Conservation (phyloP, 441 rosid species). For the Aquilaria agallochum region DNA sequence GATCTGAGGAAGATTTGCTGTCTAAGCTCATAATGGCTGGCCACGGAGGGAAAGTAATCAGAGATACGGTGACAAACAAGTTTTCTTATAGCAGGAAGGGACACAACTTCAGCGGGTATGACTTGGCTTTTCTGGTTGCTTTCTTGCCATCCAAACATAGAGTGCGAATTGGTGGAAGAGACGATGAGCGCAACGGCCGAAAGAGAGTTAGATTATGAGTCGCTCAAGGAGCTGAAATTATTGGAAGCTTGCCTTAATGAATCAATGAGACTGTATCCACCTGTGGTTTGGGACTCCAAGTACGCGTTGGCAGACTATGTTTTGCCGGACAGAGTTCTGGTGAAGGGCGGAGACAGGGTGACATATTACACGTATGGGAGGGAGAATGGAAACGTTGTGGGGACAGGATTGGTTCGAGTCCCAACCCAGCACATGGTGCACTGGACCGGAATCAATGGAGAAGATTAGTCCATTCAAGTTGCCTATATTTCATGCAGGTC, state of each 20-base stretch:
- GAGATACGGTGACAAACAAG: constrained; percentile 57
- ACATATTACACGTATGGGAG: constrained; percentile 47
- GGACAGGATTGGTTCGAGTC: constrained; percentile 45
- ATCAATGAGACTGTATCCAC: constrained; percentile 56
- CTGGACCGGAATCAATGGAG: constrained; percentile 23
- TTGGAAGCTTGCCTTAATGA: constrained; percentile 41
- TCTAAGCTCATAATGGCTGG: constrained; percentile 53
- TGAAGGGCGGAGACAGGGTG: constrained; percentile 39
- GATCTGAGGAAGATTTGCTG: constrained; percentile 34
- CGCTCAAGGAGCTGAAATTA: constrained; percentile 40
- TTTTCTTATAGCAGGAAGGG: constrained; percentile 57
- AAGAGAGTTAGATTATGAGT: constrained; percentile 26
- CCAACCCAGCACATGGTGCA: constrained; percentile 50
- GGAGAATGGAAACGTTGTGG: constrained; percentile 57
- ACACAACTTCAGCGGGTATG: constrained; percentile 57
- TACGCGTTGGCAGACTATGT: constrained; percentile 33
- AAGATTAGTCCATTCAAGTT: constrained; percentile 40
- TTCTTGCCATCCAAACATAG: constrained; percentile 22
- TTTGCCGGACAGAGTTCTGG: constrained; percentile 46
- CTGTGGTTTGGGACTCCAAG: constrained; percentile 60
- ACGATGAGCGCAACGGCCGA: not conserved
- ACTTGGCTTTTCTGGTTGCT: constrained; percentile 56
- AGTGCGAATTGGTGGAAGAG: constrained; percentile 29
- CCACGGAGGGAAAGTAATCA: constrained; percentile 38
- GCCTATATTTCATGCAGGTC: constrained; percentile 67